phyloP scores from a whole-genome alignment of 345 rosid genomes.

The Lumnitzera littorea region DNA sequence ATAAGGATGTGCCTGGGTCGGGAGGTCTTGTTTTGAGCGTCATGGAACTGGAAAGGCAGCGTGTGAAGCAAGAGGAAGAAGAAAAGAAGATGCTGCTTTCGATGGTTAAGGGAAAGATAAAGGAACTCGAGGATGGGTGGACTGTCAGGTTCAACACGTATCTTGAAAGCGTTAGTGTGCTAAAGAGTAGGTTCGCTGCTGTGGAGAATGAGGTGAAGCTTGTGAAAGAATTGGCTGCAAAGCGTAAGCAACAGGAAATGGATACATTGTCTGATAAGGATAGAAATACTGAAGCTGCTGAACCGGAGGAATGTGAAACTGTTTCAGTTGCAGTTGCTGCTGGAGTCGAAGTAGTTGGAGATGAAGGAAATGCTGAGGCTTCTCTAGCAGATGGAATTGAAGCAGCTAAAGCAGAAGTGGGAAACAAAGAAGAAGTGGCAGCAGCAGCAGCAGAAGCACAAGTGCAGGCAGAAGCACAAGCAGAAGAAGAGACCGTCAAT shows the following conservation, averaged over 20 bases:
- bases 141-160: slow-evolving; percentile 22
- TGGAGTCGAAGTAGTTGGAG: no score
- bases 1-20: slow-evolving; percentile 66
- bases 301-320: slow-evolving; percentile 12
- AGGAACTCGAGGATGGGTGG: slow-evolving; percentile 45
- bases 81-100: slow-evolving; percentile 43
- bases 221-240: slow-evolving; percentile 28
- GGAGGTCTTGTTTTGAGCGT: slow-evolving; percentile 74
- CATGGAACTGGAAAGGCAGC: slow-evolving; percentile 59
- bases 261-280: background rate
- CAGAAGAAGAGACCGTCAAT: no score
- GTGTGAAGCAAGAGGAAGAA: slow-evolving; percentile 55
- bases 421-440: no score
- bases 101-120: slow-evolving; percentile 34
- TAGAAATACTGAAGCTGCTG: slow-evolving; percentile 13
- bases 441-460: background rate
- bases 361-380: background rate
- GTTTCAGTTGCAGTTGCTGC: background rate
- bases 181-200: slow-evolving; percentile 24
- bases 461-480: background rate
- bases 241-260: slow-evolving; percentile 20
- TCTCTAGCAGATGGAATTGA: background rate
- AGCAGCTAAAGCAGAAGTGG: background rate
- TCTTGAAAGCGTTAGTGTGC: slow-evolving; percentile 19
- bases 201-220: slow-evolving; percentile 34